phyloP scores from a whole-genome alignment of 148 eudicot species.

The Talinum fruticosum region DNA sequence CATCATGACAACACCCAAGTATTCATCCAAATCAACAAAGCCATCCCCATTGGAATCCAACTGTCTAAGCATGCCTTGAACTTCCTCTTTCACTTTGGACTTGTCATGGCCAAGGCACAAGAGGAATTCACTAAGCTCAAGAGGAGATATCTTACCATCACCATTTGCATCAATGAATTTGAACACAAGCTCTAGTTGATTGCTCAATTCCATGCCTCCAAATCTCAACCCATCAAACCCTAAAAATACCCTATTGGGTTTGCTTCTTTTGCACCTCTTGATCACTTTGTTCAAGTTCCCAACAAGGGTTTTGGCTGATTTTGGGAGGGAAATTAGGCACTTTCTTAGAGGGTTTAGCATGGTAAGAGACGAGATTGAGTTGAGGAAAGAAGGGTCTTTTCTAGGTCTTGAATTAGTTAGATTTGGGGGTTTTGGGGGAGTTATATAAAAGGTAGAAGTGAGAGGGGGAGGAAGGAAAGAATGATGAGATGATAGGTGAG shows the following conservation, averaged over 20 bases:
- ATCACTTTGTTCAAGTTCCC: constrained; percentile 16
- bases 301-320: constrained; percentile 22
- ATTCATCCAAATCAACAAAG: constrained; percentile 57
- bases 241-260: constrained; percentile 31
- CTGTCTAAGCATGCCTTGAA: constrained; percentile 42
- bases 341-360: constrained; percentile 25
- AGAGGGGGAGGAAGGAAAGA: neutral
- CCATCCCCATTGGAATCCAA: constrained; percentile 72
- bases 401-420: neutral
- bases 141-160: constrained; percentile 60
- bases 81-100: constrained; percentile 46
- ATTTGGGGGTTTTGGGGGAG: too few species aligned
- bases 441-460: neutral
- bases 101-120: constrained; percentile 48
- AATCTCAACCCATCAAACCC: constrained; percentile 32
- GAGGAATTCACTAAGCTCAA: constrained; percentile 50
- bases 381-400: neutral
- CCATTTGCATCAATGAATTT: constrained; percentile 61
- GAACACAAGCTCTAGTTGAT: constrained; percentile 60
- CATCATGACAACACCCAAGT: constrained; percentile 50
- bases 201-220: constrained; percentile 39
- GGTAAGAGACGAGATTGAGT: neutral
- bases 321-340: constrained; percentile 30
- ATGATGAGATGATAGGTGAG: constrained; percentile 1
- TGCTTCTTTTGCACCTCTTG: constrained; percentile 22